Conservation (phyloP, 306 rosid genomes). For the Citrullus colocynthis region DNA sequence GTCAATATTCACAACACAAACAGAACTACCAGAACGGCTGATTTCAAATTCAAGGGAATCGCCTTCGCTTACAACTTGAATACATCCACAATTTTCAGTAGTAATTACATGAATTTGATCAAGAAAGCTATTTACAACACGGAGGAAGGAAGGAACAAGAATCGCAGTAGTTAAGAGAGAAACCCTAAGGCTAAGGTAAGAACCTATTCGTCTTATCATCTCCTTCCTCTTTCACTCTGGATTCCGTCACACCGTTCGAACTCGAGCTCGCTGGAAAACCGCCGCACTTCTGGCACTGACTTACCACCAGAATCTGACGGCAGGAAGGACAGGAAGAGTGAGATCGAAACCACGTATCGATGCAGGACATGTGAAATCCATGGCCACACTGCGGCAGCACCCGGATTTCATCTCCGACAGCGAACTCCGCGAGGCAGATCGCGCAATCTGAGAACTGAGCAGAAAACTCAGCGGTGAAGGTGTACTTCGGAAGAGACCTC, state of each 20-base stretch:
- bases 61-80: not conserved
- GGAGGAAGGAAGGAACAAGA: not conserved
- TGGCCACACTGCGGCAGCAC: constrained; percentile 77
- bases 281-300: constrained; percentile 60
- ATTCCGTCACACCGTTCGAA: constrained; percentile 18
- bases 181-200: constrained; percentile 31
- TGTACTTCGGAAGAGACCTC: constrained; percentile 55
- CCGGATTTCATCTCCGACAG: constrained; percentile 57
- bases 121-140: constrained; percentile 3
- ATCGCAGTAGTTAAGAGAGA: not conserved
- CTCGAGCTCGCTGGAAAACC: constrained; percentile 38
- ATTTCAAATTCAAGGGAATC: not conserved
- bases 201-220: constrained; percentile 34
- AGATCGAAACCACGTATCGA: constrained; percentile 75
- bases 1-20: not conserved
- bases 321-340: constrained; percentile 75
- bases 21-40: not conserved
- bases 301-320: constrained; percentile 52
- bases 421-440: constrained; percentile 55
- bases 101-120: constrained; percentile 3
- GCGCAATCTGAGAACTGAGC: constrained; percentile 50
- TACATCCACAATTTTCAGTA: not conserved
- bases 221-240: constrained; percentile 32
- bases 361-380: constrained; percentile 55
- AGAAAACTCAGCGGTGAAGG: constrained; percentile 37